phyloP scores from a whole-genome alignment of 176 grass and related monocot genomes.

The Oropetium thomaeum region DNA sequence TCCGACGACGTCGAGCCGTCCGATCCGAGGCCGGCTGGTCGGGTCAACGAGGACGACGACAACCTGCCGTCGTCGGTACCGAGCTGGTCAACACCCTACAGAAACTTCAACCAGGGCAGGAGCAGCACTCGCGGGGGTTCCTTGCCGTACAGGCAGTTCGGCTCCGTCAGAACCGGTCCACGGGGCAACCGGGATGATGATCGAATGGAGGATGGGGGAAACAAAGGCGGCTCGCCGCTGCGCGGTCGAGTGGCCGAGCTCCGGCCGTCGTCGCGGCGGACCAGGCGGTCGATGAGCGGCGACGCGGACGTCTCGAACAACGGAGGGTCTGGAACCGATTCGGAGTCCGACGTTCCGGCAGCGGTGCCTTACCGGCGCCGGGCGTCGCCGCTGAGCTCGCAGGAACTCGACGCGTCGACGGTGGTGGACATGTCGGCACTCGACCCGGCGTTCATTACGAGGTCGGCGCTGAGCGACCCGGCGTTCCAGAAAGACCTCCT shows the following conservation, averaged over 20 bases:
- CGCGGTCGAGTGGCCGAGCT: conserved; percentile 32
- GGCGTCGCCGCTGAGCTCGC: conserved; percentile 39
- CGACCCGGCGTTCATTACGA: neutral
- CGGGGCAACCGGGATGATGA: neutral
- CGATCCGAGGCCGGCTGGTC: neutral
- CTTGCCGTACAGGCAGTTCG: conserved; percentile 23
- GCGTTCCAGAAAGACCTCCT: conserved; percentile 43
- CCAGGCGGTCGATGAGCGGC: conserved; percentile 24
- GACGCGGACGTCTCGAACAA: neutral
- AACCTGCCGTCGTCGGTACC: neutral
- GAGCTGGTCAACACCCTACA: neutral
- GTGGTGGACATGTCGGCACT: neutral
- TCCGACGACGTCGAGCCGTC: conserved; percentile 41
- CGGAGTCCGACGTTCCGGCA: conserved; percentile 23
- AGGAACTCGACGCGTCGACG: conserved; percentile 15
- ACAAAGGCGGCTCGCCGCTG: neutral
- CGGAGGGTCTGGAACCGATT: neutral
- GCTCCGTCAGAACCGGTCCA: conserved; percentile 14
- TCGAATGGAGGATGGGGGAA: neutral
- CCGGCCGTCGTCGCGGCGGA: conserved; percentile 41
- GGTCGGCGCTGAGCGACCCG: conserved; percentile 39
- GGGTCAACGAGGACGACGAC: neutral
- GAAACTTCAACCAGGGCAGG: neutral
- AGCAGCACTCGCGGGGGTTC: neutral
- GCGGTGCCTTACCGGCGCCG: neutral